Base-by-base conservation (phyloP, 495 filamentous ascomycete species). In the Talaromyces thailandensis region DNA sequence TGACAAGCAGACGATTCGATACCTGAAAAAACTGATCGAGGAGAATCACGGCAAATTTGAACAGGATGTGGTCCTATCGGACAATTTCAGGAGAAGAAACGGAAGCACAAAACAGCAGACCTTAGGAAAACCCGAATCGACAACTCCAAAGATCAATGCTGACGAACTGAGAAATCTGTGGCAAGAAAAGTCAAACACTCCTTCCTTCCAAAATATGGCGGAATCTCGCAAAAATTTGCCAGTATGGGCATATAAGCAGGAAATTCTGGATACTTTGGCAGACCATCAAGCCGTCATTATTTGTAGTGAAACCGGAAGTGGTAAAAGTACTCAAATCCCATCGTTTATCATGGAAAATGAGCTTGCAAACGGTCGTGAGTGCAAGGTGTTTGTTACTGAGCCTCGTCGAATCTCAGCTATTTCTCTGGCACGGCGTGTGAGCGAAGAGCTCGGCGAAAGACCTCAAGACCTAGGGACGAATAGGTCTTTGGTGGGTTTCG, bases 351-450 rank as follows among this genome's bases (percentile, higher is more conserved):
- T 98, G 1, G 94, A 98, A 67, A 83, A 95, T 64, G 88, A 96
- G 67, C 82, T 98, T 64, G 83, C 84, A 12, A 78, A 86, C 51
- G 92, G 92, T 7, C 88, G 85, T 40, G 75, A 81, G 14, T 97
- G 93, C 75, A 97, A 93, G 69, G 86, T 98, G 18, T 97, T 93
- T 71, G 95, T 93, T 69, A 96, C 94, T 0, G 91, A 98, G 69
- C 94, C 94, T n/a, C 86, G 94, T 11, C 83, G 94, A 69, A 98
- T 98, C 63, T 98, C 94, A 4, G 94, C 94, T 6, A 91, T 98
- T 24, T 96, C 93, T 16, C 78, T 98, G 28, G 94, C 94, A 23
- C 82, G 87, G 26, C 85, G 94, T 68, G 94, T 98, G 3, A 95
- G 91, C 62, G 91, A 97, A 75, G 94, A 98, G 69, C 79, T 98